Conservation (phyloP, 305 asterid genomes). For the Caryopteris hybrid region DNA sequence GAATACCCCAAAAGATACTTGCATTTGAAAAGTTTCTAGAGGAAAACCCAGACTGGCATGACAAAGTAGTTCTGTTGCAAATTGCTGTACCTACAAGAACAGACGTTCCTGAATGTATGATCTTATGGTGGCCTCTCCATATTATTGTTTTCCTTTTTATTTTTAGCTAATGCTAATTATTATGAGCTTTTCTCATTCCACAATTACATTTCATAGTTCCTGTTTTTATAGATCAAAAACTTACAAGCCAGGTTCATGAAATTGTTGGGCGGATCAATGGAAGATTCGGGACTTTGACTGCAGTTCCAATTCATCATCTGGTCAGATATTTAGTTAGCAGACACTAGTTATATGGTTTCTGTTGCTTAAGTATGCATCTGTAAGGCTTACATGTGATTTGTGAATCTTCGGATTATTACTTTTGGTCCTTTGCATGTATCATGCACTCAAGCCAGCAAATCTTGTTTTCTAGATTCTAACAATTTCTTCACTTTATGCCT, state of each 20-base stretch:
- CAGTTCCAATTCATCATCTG: conserved; percentile 90
- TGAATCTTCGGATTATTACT: conserved; percentile 1
- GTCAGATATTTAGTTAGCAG: conserved; percentile 33
- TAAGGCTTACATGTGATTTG: background rate
- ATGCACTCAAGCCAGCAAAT: background rate
- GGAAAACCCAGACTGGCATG: conserved; percentile 75
- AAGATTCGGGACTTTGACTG: conserved; percentile 68
- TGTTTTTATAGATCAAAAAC: conserved; percentile 57
- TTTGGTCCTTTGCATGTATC: background rate
- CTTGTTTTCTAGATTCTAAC: background rate
- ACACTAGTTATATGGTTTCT: background rate
- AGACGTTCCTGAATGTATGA: conserved; percentile 91
- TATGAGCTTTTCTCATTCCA: background rate
- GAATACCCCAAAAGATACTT: conserved; percentile 87
- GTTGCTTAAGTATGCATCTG: conserved; percentile 14
- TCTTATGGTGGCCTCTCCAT: conserved; percentile 20
- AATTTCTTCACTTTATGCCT: background rate
- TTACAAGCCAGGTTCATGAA: conserved; percentile 85
- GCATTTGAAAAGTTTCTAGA: conserved; percentile 94
- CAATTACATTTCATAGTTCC: background rate
- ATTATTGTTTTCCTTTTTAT: background rate
- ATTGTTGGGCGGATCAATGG: conserved; percentile 91
- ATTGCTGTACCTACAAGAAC: conserved; percentile 98
- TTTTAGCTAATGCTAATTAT: background rate
- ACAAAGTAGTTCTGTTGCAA: conserved; percentile 88